A percentile compares a stretch with the other conserved stretches of the same genome.
Evolutionary conservation across 768 basidiomycete species (phyloP).

Genomic region (Tephrocybe sp.): DNA sequence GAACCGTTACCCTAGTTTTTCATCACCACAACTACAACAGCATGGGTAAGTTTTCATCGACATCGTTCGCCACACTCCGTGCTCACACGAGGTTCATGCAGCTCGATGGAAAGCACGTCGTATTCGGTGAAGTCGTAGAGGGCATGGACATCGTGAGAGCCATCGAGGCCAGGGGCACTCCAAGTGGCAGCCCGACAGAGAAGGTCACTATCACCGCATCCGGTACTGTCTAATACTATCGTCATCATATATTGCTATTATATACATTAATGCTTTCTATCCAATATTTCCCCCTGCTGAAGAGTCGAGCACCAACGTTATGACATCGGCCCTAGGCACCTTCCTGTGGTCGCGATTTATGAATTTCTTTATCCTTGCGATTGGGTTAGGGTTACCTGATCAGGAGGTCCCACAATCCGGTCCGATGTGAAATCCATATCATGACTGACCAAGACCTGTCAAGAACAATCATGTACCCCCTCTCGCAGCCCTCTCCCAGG

Average conservation of each 20-base stretch:
- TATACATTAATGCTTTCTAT: not conserved
- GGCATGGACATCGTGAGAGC: constrained; percentile 65
- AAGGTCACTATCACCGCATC: constrained; percentile 61
- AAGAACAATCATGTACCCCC: constrained; percentile 7
- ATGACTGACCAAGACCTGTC: not conserved
- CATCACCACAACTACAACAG: constrained; percentile 71
- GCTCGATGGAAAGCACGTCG: constrained; percentile 68
- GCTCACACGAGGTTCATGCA: constrained; percentile 13
- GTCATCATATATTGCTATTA: not conserved
- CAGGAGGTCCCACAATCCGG: constrained; percentile 3
- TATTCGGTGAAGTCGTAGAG: constrained; percentile 69
- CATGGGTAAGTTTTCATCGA: constrained; percentile 46
- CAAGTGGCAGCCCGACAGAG: constrained; percentile 35
- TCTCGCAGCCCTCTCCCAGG: constrained; percentile 5
- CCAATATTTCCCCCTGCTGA: not conserved
- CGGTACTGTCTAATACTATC: constrained; percentile 40
- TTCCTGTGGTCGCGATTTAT: no score
- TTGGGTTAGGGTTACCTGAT: constrained; percentile 10
- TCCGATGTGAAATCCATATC: not conserved
- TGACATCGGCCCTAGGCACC: no score
- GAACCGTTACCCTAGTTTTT: constrained; percentile 52
- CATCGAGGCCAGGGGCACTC: constrained; percentile 49
- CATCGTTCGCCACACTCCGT: not conserved
- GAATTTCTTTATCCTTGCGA: not conserved
- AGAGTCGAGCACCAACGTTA: not conserved